Evolutionary conservation across 768 basidiomycete species (phyloP).

Genomic region (Russula sp.): DNA sequence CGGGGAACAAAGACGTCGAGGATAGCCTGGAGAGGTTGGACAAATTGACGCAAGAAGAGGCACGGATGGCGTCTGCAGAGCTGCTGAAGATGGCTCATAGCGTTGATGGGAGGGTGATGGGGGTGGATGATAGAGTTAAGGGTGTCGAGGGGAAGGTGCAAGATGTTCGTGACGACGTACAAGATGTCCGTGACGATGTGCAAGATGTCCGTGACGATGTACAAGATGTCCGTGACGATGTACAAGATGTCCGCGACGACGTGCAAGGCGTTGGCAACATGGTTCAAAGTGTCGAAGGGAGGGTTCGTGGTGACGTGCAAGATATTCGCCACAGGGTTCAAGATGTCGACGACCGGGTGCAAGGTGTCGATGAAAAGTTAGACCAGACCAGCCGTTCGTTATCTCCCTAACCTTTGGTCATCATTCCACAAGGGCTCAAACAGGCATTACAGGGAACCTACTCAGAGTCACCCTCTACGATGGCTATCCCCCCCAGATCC

Average conservation of each 20-base stretch:
- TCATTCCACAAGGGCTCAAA: background rate
- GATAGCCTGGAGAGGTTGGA: conserved; percentile 2
- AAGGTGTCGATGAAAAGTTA: background rate
- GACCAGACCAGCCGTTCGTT: background rate
- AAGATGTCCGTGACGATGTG: too few relatives aligned
- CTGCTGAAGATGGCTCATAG: background rate
- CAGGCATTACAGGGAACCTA: background rate
- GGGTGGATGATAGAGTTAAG: background rate
- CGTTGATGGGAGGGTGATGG: background rate
- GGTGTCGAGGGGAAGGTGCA: background rate
- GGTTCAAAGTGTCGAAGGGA: too few relatives aligned
- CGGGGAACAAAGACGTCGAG: background rate
- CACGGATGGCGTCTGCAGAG: conserved; percentile 1
- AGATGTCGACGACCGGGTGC: too few relatives aligned
- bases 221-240: background rate
- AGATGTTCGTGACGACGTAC: background rate
- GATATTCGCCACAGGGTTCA: too few relatives aligned
- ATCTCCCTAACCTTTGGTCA: background rate
- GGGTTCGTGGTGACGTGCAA: too few relatives aligned
- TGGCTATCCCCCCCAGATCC: conserved; percentile 4
- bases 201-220: too few relatives aligned
- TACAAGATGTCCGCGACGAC: too few relatives aligned
- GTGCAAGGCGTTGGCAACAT: too few relatives aligned
- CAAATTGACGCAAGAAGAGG: conserved; percentile 10
- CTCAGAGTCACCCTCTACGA: background rate